Base-by-base conservation (phyloP, 2,329 filamentous ascomycete species). In the Biscogniauxia sp. region DNA sequence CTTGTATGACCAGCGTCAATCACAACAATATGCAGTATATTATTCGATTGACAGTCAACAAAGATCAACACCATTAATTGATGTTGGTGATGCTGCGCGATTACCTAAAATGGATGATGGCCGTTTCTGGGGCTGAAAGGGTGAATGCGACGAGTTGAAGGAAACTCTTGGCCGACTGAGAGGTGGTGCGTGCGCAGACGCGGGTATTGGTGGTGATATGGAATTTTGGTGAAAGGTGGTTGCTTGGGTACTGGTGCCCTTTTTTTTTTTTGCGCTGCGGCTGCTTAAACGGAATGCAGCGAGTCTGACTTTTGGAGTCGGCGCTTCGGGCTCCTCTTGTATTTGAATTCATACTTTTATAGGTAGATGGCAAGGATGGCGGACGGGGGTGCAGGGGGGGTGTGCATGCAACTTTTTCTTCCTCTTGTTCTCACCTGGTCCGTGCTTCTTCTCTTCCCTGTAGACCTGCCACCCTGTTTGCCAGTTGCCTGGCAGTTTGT, bases 271-370 rank as follows among this genome's bases (percentile, higher is more conserved):
- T 62, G 64, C 62, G 62, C 20, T 57, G 63, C 60, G 66, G 64
- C 62, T 64, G 64, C 65, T 63, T 61, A 59, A 51, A 54, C 41
- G 51, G 61, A 66, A 61, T 63, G 66, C 62, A 65, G 64, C 56
- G 52, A 53, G 56, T 53, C 51, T 58, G 50, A 20, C 62, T 61
- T 66, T 66, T 61, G 64, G 66, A 68, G 61, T 68, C 66, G 66
- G 66, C 66, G 66, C 66, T 64, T 62, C 61, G 65, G 66, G 66
- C 63, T 26, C 66, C 64, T 68, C 66, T 68, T 68, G 66, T 68
- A 68, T 68, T 68, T 68, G 66, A 62, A 66, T 58, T 66, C 64
- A 68, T 68, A 68, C 66, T 68, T 68, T 68, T 68, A 68, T 68
- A 68, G 66, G 64, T 65, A 65, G 61, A 56, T 65, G 51, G 66